Percentiles rank a stretch among this genome's conserved stretches.
phyloP scores from a whole-genome alignment of 2,329 filamentous ascomycete species.

The Paecilomyces variotii region DNA sequence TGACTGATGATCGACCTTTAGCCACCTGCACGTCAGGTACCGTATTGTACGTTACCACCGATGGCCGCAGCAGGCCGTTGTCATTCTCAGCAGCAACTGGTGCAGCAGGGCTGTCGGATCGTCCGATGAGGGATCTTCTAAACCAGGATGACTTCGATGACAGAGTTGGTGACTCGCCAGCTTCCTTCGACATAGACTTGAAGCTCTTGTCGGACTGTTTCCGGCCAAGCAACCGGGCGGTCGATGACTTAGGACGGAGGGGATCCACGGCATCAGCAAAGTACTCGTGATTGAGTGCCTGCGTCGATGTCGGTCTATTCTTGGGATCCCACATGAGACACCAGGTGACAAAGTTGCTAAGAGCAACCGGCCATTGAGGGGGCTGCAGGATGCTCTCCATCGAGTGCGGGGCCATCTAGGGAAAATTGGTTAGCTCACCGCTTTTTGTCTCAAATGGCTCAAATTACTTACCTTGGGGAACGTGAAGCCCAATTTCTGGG shows the following conservation, averaged over 20 bases:
- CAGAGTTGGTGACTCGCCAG: constrained; percentile 48
- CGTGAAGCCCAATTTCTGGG: constrained; percentile 93
- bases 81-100: constrained; percentile 43
- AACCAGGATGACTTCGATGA: constrained; percentile 93
- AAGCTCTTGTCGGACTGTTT: constrained; percentile 79
- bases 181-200: constrained; percentile 56
- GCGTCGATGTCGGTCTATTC: constrained; percentile 78
- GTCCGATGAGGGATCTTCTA: constrained; percentile 82
- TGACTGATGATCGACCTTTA: constrained; percentile 52
- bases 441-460: not conserved
- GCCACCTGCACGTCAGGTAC: constrained; percentile 34
- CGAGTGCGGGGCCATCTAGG: constrained; percentile 87
- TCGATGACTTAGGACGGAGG: constrained; percentile 80
- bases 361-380: constrained; percentile 82
- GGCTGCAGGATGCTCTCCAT: constrained; percentile 89
- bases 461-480: constrained; percentile 64
- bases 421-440: constrained; percentile 6
- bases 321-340: constrained; percentile 99
- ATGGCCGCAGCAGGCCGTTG: constrained; percentile 26
- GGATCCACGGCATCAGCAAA: constrained; percentile 90
- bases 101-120: constrained; percentile 62
- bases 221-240: constrained; percentile 73
- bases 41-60: constrained; percentile 35
- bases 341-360: constrained; percentile 94
- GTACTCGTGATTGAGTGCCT: constrained; percentile 93